These are phyloP conservation scores for Elsinoe batatas DNA, from an alignment of 2,329 filamentous ascomycete species.

Conservation along the genomic window DNA sequence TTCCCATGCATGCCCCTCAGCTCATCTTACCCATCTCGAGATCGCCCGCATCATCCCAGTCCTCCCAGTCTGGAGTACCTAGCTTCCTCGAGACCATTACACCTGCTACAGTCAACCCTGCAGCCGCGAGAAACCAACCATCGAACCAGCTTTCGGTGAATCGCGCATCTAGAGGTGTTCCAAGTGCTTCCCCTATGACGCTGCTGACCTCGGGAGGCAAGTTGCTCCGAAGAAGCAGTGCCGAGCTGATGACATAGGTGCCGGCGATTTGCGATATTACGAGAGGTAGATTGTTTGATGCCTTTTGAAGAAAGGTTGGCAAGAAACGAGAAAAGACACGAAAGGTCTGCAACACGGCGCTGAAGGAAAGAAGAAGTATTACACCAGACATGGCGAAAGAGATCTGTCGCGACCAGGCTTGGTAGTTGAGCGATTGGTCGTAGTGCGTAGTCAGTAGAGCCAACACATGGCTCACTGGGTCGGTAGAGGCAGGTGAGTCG, in stretches of 20 bases:
- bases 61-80: conserved; percentile 29
- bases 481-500: conserved; percentile 54
- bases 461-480: conserved; percentile 76
- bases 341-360: conserved; percentile 75
- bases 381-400: conserved; percentile 74
- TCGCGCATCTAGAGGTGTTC: conserved; percentile 60
- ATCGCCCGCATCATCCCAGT: conserved; percentile 46
- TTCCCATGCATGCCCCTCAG: conserved; percentile 26
- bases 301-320: conserved; percentile 60
- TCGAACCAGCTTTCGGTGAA: conserved; percentile 83
- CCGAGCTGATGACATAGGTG: conserved; percentile 75
- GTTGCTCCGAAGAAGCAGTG: conserved; percentile 66
- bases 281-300: conserved; percentile 68
- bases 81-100: conserved; percentile 63
- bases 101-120: conserved; percentile 55
- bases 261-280: conserved; percentile 71
- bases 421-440: conserved; percentile 71
- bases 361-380: conserved; percentile 72
- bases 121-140: conserved; percentile 68
- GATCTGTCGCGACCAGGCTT: conserved; percentile 75
- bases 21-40: conserved; percentile 63
- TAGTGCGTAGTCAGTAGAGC: conserved; percentile 73
- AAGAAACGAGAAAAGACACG: conserved; percentile 68
- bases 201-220: conserved; percentile 67
- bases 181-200: conserved; percentile 66